These are phyloP conservation scores for Ottelia alismoides DNA, from an alignment of 106 monocot species.

Conservation along the genomic window DNA sequence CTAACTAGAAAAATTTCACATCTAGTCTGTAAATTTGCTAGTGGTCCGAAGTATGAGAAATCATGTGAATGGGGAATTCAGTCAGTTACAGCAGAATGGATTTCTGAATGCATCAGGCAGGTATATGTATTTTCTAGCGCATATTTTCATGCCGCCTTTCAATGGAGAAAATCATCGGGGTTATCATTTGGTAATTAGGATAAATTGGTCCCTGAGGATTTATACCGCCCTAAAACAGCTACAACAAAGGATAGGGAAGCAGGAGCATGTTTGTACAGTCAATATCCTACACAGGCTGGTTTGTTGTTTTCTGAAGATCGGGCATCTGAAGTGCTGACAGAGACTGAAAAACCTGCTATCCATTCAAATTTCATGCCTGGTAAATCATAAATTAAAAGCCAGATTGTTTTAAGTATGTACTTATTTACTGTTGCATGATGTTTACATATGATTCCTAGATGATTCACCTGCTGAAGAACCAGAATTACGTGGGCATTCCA, in stretches of 20 bases:
- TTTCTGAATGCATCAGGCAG: slow-evolving; percentile 65
- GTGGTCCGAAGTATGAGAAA: slow-evolving; percentile 80
- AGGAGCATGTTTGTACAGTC: slow-evolving; percentile 63
- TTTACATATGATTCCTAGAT: too few species aligned
- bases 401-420: too few species aligned
- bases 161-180: too few species aligned
- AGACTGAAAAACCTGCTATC: slow-evolving; percentile 12
- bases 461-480: too few species aligned
- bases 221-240: slow-evolving; percentile 54
- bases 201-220: slow-evolving; percentile 48
- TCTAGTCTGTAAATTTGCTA: slow-evolving; percentile 84
- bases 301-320: slow-evolving; percentile 24
- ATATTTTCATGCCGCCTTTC: too few species aligned
- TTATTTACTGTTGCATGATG: too few species aligned
- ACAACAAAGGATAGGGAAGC: slow-evolving; percentile 72
- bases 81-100: slow-evolving; percentile 80
- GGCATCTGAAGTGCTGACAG: slow-evolving; percentile 24
- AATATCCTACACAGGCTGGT: slow-evolving; percentile 74
- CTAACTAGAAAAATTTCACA: slow-evolving; percentile 70
- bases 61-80: slow-evolving; percentile 73
- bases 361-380: slow-evolving; percentile 15
- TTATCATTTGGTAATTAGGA: too few species aligned
- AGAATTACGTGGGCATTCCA: too few species aligned
- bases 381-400: too few species aligned
- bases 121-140: slow-evolving; percentile 24